Base-by-base conservation (phyloP, 768 basidiomycete species). In the Mycena galericulata region DNA sequence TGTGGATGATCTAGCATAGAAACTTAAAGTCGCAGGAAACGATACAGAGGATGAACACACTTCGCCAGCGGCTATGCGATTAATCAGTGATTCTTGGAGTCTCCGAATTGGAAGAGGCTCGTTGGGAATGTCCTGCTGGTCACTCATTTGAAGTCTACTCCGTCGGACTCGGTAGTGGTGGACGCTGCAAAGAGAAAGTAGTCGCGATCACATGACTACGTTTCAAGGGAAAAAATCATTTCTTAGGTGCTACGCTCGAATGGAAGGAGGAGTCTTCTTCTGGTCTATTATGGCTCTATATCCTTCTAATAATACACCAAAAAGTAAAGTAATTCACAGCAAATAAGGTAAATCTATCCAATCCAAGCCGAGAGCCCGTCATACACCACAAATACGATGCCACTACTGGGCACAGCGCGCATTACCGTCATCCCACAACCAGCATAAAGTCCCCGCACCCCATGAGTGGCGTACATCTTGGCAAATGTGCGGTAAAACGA, bases 401-500 rank as follows among this genome's bases (percentile, higher is more conserved):
- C 97, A 76, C 93, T 95, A 76, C 93, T 95, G 11, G 96, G 96
- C 60, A 96, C 89, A 9, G 92, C 89, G 63, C 96, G 84, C 46
- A 90, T 87, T 20, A 95, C 90, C 0, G 97, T 99, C 76, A 98
- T 90, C 14, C 96, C 96, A 76, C 94, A 96, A 0, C 97, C 97
- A 27, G 94, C 92, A 79, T 99, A 99, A 72, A 98, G 78, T 3
- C 97, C 97, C 50, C 85, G 85, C 9, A 98, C 70, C 2, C 97
- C 97, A 77, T 92, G 88, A 22, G 86, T 87, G 45, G 76, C 78
- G 76, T 92, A 97, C 84, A 98, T 89, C 71, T 89, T 88, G 73
- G 76, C 85, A 38, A 88, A 90, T 56, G 89, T 93, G 36, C 84
- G 73, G 79, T 79, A 76, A 84, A 92, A 82, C 75, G 88, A 69